Evolutionary conservation across 352 stramenopile species (phyloP).

Genomic region (Phytopythium mirpurense): DNA sequence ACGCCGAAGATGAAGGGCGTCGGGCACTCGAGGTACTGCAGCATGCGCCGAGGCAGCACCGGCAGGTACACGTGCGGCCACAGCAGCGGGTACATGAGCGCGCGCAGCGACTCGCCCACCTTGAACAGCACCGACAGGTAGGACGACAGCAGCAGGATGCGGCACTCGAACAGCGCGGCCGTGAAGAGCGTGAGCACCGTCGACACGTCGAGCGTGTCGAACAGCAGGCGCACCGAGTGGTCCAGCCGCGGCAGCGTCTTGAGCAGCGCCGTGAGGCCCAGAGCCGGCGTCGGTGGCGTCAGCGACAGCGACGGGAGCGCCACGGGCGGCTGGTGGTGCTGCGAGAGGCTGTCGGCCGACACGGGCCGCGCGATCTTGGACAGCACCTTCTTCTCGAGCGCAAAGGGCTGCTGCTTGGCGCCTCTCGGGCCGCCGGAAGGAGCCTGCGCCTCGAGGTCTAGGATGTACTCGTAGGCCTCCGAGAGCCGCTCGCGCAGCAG

Average conservation of each 20-base stretch:
- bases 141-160: constrained; percentile 77
- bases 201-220: constrained; percentile 74
- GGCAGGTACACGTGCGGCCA: constrained; percentile 88
- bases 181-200: constrained; percentile 77
- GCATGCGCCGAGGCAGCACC: constrained; percentile 68
- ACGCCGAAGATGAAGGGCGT: constrained; percentile 85
- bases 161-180: constrained; percentile 70
- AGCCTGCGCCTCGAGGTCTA: constrained; percentile 65
- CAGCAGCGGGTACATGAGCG: constrained; percentile 80
- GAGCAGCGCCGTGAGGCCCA: constrained; percentile 28
- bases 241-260: constrained; percentile 54
- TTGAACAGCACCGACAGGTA: constrained; percentile 82
- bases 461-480: constrained; percentile 78
- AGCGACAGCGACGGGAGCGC: constrained; percentile 27
- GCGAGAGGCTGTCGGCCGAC: constrained; percentile 56
- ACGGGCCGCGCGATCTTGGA: constrained; percentile 70
- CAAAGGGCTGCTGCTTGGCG: constrained; percentile 35
- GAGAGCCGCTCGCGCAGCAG: constrained; percentile 72
- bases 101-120: constrained; percentile 64
- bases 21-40: constrained; percentile 82
- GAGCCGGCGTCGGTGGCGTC: constrained; percentile 20
- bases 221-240: constrained; percentile 71
- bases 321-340: constrained; percentile 32
- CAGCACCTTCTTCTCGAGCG: constrained; percentile 74
- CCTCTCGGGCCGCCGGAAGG: constrained; percentile 14